These are phyloP conservation scores for Hypoxylon fragiforme DNA, from an alignment of 495 filamentous ascomycete genomes.

Conservation along the genomic window DNA sequence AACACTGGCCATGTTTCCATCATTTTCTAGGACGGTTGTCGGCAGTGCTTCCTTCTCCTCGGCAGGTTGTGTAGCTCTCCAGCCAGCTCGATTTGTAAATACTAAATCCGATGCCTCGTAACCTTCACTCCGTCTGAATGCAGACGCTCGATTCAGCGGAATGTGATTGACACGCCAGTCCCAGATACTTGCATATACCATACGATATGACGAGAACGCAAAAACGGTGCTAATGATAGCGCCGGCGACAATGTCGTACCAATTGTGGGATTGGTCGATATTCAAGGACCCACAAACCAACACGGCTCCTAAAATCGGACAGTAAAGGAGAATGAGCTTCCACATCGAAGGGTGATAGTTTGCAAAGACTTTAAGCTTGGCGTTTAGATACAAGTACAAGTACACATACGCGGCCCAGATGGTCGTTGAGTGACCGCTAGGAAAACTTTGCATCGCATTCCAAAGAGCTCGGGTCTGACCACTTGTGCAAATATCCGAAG, in stretches of 20 bases:
- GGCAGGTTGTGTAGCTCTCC: slow-evolving; percentile 7
- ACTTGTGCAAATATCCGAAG: slow-evolving; percentile 54
- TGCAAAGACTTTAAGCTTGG: slow-evolving; percentile 58
- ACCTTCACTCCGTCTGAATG: slow-evolving; percentile 14
- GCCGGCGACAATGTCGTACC: slow-evolving; percentile 53
- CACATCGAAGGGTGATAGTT: slow-evolving; percentile 60
- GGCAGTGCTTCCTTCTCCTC: slow-evolving; percentile 16
- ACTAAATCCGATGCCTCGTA: slow-evolving; percentile 18
- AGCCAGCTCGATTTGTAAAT: slow-evolving; percentile 28
- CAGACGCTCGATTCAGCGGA: slow-evolving; percentile 36
- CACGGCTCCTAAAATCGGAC: slow-evolving; percentile 53
- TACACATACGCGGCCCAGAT: slow-evolving; percentile 56
- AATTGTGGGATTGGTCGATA: slow-evolving; percentile 54
- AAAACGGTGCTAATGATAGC: slow-evolving; percentile 47
- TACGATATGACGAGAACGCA: slow-evolving; percentile 44
- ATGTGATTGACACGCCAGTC: slow-evolving; percentile 51
- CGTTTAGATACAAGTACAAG: slow-evolving; percentile 58
- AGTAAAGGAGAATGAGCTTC: slow-evolving; percentile 54
- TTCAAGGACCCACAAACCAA: slow-evolving; percentile 54
- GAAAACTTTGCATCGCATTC: slow-evolving; percentile 52
- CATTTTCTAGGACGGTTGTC: slow-evolving; percentile 2
- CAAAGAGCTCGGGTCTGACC: slow-evolving; percentile 43
- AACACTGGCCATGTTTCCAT: slow-evolving; percentile 3
- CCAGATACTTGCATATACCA: slow-evolving; percentile 48
- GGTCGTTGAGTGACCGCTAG: slow-evolving; percentile 58